Conservation (phyloP, 345 rosid genomes). For the sweet orange (Citrus sinensis) region DNA sequence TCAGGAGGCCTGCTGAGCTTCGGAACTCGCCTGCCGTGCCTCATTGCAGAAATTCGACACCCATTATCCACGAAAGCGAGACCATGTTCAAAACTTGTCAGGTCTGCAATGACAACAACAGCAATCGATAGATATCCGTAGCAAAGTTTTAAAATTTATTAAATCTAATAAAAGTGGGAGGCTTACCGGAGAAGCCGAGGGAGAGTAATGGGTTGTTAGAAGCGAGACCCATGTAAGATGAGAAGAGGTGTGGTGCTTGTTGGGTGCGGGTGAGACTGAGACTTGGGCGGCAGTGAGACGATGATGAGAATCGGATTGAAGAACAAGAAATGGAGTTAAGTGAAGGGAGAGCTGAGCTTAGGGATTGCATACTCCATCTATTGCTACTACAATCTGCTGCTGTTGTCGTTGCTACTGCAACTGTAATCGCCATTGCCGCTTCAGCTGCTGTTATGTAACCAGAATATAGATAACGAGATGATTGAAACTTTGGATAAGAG, state of each 20-base stretch:
- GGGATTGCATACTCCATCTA: conserved; percentile 67
- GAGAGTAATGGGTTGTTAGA: conserved; percentile 52
- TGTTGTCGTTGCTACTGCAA: conserved; percentile 38
- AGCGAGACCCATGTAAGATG: conserved; percentile 15
- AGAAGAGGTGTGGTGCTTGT: conserved; percentile 18
- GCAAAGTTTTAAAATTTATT: too few relatives aligned
- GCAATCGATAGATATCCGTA: neutral
- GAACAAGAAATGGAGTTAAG: conserved; percentile 7
- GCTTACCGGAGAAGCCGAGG: conserved; percentile 50
- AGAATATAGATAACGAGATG: neutral
- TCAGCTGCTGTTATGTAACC: neutral
- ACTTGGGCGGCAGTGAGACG: conserved; percentile 22
- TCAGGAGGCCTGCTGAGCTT: conserved; percentile 93
- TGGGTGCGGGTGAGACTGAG: conserved; percentile 14
- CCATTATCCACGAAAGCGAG: conserved; percentile 51
- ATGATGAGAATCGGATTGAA: conserved; percentile 35
- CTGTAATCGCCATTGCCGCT: conserved; percentile 26
- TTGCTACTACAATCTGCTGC: conserved; percentile 18
- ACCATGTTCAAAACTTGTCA: conserved; percentile 38
- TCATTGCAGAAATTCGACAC: conserved; percentile 68
- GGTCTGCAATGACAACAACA: conserved; percentile 30
- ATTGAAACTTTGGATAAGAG: neutral
- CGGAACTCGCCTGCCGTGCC: conserved; percentile 82
- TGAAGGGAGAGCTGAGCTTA: conserved; percentile 69
- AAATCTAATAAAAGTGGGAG: neutral